Conservation (phyloP, 768 basidiomycete species). For the Podaxis mareebaensis region DNA sequence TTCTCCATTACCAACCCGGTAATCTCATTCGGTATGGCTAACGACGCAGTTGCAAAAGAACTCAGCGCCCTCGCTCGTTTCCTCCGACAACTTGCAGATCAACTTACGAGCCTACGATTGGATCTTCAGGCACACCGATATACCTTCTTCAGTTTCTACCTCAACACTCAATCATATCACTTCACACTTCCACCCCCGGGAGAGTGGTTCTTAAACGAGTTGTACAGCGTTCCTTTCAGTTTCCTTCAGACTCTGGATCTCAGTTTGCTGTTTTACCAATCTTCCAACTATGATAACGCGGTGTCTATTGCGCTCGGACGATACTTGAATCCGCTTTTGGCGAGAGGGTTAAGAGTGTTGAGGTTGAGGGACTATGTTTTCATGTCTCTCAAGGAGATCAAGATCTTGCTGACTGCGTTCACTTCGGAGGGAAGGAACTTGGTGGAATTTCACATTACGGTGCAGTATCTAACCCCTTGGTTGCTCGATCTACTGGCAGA, state of each 20-base stretch:
- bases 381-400: not conserved
- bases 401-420: not conserved
- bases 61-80: not conserved
- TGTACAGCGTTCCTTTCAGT: not conserved
- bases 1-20: not conserved
- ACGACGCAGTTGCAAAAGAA: not conserved
- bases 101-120: not conserved
- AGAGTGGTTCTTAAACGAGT: not conserved
- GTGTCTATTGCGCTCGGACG: not conserved
- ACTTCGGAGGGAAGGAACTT: not conserved
- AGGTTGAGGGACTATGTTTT: conserved; percentile 3
- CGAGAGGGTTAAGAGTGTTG: not conserved
- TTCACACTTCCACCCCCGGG: not conserved
- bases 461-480: not conserved
- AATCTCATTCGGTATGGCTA: not conserved
- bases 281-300: not conserved
- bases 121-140: not conserved
- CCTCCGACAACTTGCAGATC: not conserved
- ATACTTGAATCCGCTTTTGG: not conserved
- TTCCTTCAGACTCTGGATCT: not conserved
- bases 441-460: not conserved
- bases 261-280: not conserved
- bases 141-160: too few species aligned
- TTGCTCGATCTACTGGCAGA: not conserved
- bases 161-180: not conserved